Evolutionary conservation across 2,329 filamentous ascomycete genomes (phyloP), one percentile per base, ranked within the genome.

Genomic region (Pyrenochaeta sp.): DNA sequence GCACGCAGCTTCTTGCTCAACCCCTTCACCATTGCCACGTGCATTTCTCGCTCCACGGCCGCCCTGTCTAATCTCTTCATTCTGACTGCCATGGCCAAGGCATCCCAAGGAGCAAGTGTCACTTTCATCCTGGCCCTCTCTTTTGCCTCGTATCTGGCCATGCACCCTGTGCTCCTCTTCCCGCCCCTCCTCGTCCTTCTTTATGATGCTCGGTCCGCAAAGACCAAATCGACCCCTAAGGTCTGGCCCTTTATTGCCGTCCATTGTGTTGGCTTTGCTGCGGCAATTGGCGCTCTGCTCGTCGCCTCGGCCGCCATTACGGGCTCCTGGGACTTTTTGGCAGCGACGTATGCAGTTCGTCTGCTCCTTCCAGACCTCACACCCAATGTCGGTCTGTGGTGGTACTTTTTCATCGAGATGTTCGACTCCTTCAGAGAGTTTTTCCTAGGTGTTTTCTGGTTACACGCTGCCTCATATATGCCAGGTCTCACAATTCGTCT

Each of bases 381-480:
- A 0, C 94, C 94, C 9, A 99, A 97, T 56, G 88, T 95, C 20
- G 94, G 94, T 1, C 79, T 99, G 1, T 99, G 94, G 94, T 99
- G 94, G 94, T 99, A 99, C 74, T 99, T 99, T 75, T 97, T 99
- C 68, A 96, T 95, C 58, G 93, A 99, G 69, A 99, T 99, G 85
- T 99, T 99, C 69, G 94, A 99, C 74, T 93, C 92, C 1, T 99
- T 99, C 80, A 84, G 94, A 26, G 87, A 88, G 59, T 99, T 99
- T 79, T 99, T 97, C 79, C 82, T 99, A 3, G 94, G 89, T 41
- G 92, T 99, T 35, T 99, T 99, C 76, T 97, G 95, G 91, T 81
- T 99, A 48, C 94, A 99, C 68, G 84, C 97, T 44, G 85, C 88
- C 0, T 88, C 89, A 26, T 99, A 99, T 72, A 89, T 96, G 23